Evolutionary conservation across 2,329 filamentous ascomycete genomes (phyloP), one percentile per base, ranked within the genome.

Genomic region (Pyricularia grisea): DNA sequence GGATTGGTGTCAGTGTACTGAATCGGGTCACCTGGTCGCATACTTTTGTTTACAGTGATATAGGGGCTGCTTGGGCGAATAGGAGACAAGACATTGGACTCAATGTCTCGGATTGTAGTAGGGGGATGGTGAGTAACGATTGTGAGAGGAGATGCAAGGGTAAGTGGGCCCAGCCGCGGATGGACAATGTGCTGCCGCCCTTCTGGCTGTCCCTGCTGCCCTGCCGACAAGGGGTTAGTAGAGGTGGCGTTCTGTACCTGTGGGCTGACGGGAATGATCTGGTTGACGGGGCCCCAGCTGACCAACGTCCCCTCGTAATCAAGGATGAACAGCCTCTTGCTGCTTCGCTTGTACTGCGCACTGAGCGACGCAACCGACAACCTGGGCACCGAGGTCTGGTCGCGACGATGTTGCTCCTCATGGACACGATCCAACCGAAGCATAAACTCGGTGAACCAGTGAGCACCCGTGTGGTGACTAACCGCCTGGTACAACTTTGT

Each of bases 291-390:
- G 4, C 93, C 93, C 86, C 93, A 95, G 68, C 90, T 92, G 63
- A 95, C 92, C 9, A 98, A 82, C 0, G 94, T 98, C 64, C 93
- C 94, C 78, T 98, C 94, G 75, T 97, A 97, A 76, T 98, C 94
- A 64, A 98, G 84, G 72, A 98, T 89, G 78, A 98, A 95, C 2
- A 98, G 83, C 20, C 94, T 89, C 25, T 87, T 86, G 61, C 87
- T 78, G 0, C 91, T 87, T 10, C 81, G 77, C 70, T 85, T 82
- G 78, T 97, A 98, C 71, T 87, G 84, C 66, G 87, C 81, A 2
- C 84, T 80, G 1, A 97, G 81, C 0, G 83, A 80, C 63, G 82
- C 85, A 27, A 94, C 80, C 2, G 92, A 94, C 3, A 98, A 83
- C 1, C 95, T 90, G 25, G 95, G 94, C 11, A 97, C 92, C 0